These are phyloP conservation scores for Claviceps sorghi DNA, from an alignment of 2,329 filamentous ascomycete species.

Conservation along the genomic window DNA sequence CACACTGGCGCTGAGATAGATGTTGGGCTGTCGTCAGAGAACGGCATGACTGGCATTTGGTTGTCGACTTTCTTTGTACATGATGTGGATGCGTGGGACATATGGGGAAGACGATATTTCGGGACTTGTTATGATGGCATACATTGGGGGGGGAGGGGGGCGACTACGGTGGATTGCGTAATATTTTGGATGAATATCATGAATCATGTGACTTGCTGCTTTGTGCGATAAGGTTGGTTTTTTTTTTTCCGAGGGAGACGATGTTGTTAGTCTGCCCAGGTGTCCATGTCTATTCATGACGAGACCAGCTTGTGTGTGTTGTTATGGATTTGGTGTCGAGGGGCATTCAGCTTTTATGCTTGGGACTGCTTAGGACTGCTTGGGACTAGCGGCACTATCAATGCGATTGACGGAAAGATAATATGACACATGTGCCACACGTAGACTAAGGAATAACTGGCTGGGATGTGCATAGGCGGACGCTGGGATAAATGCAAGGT, in stretches of 20 bases:
- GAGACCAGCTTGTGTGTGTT: not conserved
- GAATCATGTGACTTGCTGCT: not conserved
- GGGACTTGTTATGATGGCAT: not conserved
- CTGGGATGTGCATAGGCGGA: too few relatives aligned
- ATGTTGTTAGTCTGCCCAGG: not conserved
- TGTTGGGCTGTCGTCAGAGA: not conserved
- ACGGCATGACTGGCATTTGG: not conserved
- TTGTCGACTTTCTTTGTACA: conserved; percentile 1
- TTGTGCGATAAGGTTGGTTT: not conserved
- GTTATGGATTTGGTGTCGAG: too few relatives aligned
- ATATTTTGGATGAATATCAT: conserved; percentile 2
- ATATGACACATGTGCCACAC: too few relatives aligned
- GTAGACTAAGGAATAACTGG: too few relatives aligned
- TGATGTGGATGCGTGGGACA: not conserved
- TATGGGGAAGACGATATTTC: not conserved
- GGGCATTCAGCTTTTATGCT: too few relatives aligned
- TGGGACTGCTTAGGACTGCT: too few relatives aligned
- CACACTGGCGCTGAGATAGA: conserved; percentile 21
- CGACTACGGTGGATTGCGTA: not conserved
- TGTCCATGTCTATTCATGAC: not conserved
- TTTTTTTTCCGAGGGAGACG: not conserved
- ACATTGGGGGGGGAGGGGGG: not conserved
- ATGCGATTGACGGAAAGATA: too few relatives aligned
- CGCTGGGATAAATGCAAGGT: too few relatives aligned
- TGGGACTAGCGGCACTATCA: too few relatives aligned